These are phyloP conservation scores for Monosporascus sp. DNA, from an alignment of 2,329 filamentous ascomycete species.

Conservation along the genomic window DNA sequence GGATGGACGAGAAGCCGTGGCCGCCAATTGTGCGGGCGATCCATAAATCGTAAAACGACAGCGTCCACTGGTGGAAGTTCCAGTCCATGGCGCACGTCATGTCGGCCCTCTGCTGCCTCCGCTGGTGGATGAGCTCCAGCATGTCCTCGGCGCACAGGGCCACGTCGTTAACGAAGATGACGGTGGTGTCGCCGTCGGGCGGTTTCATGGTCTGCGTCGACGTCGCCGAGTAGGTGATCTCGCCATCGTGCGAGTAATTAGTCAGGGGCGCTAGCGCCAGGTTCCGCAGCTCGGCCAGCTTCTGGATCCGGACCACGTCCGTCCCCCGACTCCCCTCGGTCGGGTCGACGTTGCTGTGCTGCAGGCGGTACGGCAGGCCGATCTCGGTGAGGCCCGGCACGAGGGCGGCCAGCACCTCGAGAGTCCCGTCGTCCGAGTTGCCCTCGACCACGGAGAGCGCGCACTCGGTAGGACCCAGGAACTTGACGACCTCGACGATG, in stretches of 20 bases:
- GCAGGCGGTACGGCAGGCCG: conserved; percentile 36
- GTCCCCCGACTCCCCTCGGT: not conserved
- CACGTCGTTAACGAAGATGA: conserved; percentile 52
- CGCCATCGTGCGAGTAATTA: conserved; percentile 13
- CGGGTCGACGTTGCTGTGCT: conserved; percentile 38
- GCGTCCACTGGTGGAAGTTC: conserved; percentile 36
- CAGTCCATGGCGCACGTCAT: conserved; percentile 58
- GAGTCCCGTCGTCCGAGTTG: conserved; percentile 48
- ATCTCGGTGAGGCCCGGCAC: conserved; percentile 30
- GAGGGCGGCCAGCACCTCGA: conserved; percentile 40
- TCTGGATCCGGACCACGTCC: conserved; percentile 36
- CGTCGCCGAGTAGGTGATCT: conserved; percentile 8
- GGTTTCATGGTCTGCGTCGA: not conserved
- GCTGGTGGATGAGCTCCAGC: conserved; percentile 49
- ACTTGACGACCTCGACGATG: conserved; percentile 42
- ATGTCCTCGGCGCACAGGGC: conserved; percentile 49
- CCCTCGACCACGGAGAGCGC: conserved; percentile 53
- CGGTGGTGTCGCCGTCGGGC: conserved; percentile 30
- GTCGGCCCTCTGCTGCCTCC: conserved; percentile 37
- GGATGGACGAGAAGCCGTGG: conserved; percentile 50
- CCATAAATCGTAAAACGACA: conserved; percentile 47
- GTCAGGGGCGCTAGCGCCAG: conserved; percentile 42
- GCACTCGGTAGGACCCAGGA: conserved; percentile 44
- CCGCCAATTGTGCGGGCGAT: conserved; percentile 40
- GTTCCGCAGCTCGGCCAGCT: conserved; percentile 49